phyloP scores from a whole-genome alignment of 1,139 yeast species.

The Yamadazyma aaseri region DNA sequence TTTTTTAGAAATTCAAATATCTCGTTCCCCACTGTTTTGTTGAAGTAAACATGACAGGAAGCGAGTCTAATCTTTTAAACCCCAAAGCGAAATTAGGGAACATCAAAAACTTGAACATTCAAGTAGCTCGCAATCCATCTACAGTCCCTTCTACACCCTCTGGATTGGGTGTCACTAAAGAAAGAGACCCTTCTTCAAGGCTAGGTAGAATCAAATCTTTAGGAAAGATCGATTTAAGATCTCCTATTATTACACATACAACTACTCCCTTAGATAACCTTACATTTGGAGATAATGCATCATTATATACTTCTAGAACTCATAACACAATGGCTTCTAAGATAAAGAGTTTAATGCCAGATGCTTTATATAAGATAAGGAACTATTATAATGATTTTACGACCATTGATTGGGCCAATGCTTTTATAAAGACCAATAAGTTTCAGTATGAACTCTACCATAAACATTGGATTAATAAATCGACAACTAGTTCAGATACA shows the following conservation, averaged over 20 bases:
- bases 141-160: slow-evolving; percentile 12
- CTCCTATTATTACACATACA: slow-evolving; percentile 15
- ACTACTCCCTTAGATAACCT: slow-evolving; percentile 12
- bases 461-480: slow-evolving; percentile 17
- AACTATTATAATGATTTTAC: slow-evolving; percentile 62
- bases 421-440: slow-evolving; percentile 47
- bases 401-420: slow-evolving; percentile 67
- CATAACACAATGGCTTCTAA: slow-evolving; percentile 20
- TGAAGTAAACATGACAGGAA: slow-evolving; percentile 2
- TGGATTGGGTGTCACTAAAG: slow-evolving; percentile 1
- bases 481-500: not conserved
- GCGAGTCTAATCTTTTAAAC: slow-evolving; percentile 5
- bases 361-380: slow-evolving; percentile 22
- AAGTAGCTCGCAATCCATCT: slow-evolving; percentile 4
- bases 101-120: slow-evolving; percentile 1
- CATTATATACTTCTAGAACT: slow-evolving; percentile 20
- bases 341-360: slow-evolving; percentile 19
- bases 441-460: slow-evolving; percentile 39
- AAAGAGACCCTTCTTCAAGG: slow-evolving; percentile 3
- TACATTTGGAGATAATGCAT: slow-evolving; percentile 12
- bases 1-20: no score
- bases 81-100: slow-evolving; percentile 1
- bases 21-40: no score
- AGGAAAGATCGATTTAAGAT: slow-evolving; percentile 23
- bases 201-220: slow-evolving; percentile 21